phyloP scores from a whole-genome alignment of 208 protist genomes.

The Crithidia sp. region DNA sequence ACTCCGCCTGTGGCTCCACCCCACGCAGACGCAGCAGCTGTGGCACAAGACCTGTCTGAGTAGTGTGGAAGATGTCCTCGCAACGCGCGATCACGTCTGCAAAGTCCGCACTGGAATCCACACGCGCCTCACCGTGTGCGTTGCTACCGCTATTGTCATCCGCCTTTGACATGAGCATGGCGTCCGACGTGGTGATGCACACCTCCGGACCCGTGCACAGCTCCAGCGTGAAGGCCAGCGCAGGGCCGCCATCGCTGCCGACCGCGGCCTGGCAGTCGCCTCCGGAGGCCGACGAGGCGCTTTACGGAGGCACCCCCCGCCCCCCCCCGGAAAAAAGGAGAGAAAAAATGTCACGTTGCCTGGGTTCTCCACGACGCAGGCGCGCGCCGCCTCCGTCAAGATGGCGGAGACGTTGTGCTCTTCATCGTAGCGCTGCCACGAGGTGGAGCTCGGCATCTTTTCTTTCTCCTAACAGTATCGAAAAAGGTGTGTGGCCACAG shows the following conservation, averaged over 20 bases:
- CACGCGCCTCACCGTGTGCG: too few species aligned
- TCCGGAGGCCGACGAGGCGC: too few species aligned
- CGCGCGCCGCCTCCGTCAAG: slow-evolving; percentile 76
- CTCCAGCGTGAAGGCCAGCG: slow-evolving; percentile 34
- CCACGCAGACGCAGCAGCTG: slow-evolving; percentile 30
- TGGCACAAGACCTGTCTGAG: slow-evolving; percentile 11
- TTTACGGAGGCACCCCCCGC: slow-evolving; percentile 49
- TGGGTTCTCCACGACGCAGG: slow-evolving; percentile 69
- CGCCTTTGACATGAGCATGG: not conserved
- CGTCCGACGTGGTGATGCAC: slow-evolving; percentile 17
- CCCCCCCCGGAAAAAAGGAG: too few species aligned
- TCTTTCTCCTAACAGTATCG: not conserved
- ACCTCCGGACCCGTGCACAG: slow-evolving; percentile 26
- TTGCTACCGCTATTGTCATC: not conserved
- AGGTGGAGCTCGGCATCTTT: slow-evolving; percentile 40
- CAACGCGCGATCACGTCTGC: not conserved
- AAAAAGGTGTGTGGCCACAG: not conserved
- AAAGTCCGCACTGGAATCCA: too few species aligned
- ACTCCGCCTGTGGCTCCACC: slow-evolving; percentile 33
- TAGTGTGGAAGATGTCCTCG: slow-evolving; percentile 2
- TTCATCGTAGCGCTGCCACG: slow-evolving; percentile 83
- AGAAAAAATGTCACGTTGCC: slow-evolving; percentile 50
- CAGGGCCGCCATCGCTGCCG: slow-evolving; percentile 25
- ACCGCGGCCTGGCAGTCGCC: slow-evolving; percentile 35
- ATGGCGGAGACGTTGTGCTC: slow-evolving; percentile 68